phyloP scores from a whole-genome alignment of 148 eudicot species.

The Chenopodium suecicum region DNA sequence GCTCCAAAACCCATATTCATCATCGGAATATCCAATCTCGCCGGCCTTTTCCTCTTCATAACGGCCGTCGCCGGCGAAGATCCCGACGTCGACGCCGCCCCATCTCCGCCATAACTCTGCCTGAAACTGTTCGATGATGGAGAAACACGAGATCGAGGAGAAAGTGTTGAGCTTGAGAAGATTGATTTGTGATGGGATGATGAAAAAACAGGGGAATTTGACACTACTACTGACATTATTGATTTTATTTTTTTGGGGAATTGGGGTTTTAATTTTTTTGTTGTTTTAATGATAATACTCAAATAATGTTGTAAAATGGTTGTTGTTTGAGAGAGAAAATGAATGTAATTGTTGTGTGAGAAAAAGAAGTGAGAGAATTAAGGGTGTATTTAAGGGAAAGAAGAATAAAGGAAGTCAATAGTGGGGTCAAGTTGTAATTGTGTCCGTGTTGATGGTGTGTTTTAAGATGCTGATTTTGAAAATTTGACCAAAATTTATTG shows the following conservation, averaged over 20 bases:
- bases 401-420: background rate
- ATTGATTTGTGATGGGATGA: constrained; percentile 39
- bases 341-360: background rate
- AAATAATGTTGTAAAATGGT: background rate
- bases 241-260: background rate
- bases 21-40: constrained; percentile 62
- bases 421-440: background rate
- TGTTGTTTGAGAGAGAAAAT: too few species aligned
- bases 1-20: constrained; percentile 32
- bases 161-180: constrained; percentile 29
- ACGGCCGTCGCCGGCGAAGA: constrained; percentile 35
- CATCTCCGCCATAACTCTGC: constrained; percentile 27
- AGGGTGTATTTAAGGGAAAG: background rate
- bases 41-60: constrained; percentile 78
- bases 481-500: background rate
- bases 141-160: constrained; percentile 29
- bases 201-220: constrained; percentile 70
- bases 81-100: constrained; percentile 8
- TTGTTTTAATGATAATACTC: background rate
- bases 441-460: constrained; percentile 22
- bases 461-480: background rate
- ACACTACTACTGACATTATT: constrained; percentile 46
- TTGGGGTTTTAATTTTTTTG: background rate
- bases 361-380: background rate
- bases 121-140: constrained; percentile 31